Percentiles rank a stretch among this genome's conserved stretches.
Conservation (phyloP, 2,329 filamentous ascomycete genomes). For the Trichoderma afroharzianum region DNA sequence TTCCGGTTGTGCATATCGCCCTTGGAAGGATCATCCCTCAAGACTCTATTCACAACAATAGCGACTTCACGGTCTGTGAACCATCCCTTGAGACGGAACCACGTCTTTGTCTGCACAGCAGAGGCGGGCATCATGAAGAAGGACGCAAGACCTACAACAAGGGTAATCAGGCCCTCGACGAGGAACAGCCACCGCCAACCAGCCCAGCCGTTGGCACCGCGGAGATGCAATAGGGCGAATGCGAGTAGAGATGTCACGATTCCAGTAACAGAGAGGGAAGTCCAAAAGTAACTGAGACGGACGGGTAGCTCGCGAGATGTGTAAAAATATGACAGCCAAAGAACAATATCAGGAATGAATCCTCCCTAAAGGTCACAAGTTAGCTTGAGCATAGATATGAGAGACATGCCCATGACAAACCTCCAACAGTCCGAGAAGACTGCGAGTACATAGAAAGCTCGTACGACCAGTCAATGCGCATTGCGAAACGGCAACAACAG, state of each 20-base stretch:
- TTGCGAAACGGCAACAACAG: not conserved
- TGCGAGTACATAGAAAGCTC: constrained; percentile 10
- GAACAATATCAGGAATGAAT: constrained; percentile 8
- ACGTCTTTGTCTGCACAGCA: constrained; percentile 3
- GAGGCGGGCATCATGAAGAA: constrained; percentile 10
- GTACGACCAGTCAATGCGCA: not conserved
- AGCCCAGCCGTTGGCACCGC: not conserved
- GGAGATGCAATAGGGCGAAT: not conserved
- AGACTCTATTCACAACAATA: constrained; percentile 6
- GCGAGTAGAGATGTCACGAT: not conserved
- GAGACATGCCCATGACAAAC: not conserved
- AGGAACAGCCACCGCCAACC: constrained; percentile 9
- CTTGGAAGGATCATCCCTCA: constrained; percentile 4
- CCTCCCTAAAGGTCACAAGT: not conserved
- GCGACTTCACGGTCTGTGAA: constrained; percentile 5
- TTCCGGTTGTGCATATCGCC: constrained; percentile 9
- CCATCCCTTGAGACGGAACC: constrained; percentile 10
- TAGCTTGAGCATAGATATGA: not conserved
- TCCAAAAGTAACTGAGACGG: constrained; percentile 10
- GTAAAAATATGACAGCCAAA: constrained; percentile 6
- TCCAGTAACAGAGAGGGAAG: not conserved
- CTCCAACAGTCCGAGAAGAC: not conserved
- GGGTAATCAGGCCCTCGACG: not conserved
- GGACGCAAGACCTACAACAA: not conserved
- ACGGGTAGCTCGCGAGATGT: constrained; percentile 3